These are phyloP conservation scores for Chloranthus sessilifolius DNA, from an alignment of 164 flowering plant genomes.

Conservation along the genomic window DNA sequence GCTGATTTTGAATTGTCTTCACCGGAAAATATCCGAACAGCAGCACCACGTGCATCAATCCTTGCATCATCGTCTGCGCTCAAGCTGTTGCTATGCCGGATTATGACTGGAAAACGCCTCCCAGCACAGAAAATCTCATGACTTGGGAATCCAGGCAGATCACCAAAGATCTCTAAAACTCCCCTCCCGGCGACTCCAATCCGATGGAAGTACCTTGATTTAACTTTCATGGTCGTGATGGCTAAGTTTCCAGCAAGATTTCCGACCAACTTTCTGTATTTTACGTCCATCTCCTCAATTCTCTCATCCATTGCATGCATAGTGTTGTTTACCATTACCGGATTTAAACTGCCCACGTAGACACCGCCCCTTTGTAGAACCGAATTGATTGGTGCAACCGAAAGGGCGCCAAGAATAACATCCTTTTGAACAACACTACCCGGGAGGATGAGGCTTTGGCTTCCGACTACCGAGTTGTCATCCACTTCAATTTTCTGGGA, in stretches of 20 bases:
- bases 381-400: slow-evolving; percentile 58
- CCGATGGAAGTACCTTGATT: slow-evolving; percentile 68
- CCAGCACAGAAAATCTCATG: slow-evolving; percentile 61
- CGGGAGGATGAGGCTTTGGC: slow-evolving; percentile 63
- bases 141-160: slow-evolving; percentile 44
- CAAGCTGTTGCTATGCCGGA: slow-evolving; percentile 73
- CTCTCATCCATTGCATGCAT: slow-evolving; percentile 58
- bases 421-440: slow-evolving; percentile 47
- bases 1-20: slow-evolving; percentile 17
- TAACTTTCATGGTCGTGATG: slow-evolving; percentile 63
- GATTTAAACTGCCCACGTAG: slow-evolving; percentile 56
- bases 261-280: slow-evolving; percentile 61
- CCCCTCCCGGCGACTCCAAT: slow-evolving; percentile 74
- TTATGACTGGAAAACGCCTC: slow-evolving; percentile 42
- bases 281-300: slow-evolving; percentile 68
- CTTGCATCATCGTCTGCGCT: slow-evolving; percentile 82
- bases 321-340: slow-evolving; percentile 66
- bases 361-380: slow-evolving; percentile 64
- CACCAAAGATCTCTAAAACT: slow-evolving; percentile 41
- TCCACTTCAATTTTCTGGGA: slow-evolving; percentile 38
- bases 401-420: slow-evolving; percentile 74
- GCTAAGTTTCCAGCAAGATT: slow-evolving; percentile 66
- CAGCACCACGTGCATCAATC: slow-evolving; percentile 77
- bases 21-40: slow-evolving; percentile 48
- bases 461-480: slow-evolving; percentile 61